Base-by-base conservation (phyloP, 2,329 filamentous ascomycete species). In the Xylaria sp. region DNA sequence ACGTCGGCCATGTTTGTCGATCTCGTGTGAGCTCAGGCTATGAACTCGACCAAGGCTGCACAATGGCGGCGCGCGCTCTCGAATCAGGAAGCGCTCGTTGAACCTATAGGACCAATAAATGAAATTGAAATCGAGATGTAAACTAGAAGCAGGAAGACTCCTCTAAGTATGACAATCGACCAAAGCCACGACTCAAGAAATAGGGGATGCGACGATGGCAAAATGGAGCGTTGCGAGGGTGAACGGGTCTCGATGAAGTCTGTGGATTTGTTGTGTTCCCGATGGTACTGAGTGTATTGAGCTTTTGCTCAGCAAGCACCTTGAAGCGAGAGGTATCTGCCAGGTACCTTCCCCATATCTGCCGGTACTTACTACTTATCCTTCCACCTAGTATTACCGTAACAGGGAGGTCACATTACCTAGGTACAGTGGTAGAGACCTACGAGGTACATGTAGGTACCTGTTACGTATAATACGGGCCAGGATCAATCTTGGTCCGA, bases 1-100 rank as follows among this genome's bases (percentile, higher is more conserved):
- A 98, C 88, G 78, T 95, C 93, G 66, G 93, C 92, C 94, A 97
- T 97, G 77, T 73, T 36, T 86, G 70, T 66, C 10, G 15, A 23
- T 57, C n/a, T 55, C n/a, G 59, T n/a, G 51, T 36, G 36, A 20
- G 41, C 43, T 52, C 39, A n/a, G 51, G 36, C 52, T 43, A 55
- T 57, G 36, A 28, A 58, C 52, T 49, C 28, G 63, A 52, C 18
- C 23, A 31, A 62, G 67, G 69, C 46, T 66, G 60, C 43, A 25
- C 41, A 51, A 71, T 56, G 55, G 7, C 54, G 48, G 64, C 60
- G 20, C 33, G 49, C n/a, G 23, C 33, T 28, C 25, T 28, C n/a
- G 49, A 20, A 36, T 4, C 25, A 23, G 51, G 31, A 25, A 64
- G 25, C 20, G 49, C 12, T 7, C 25, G 13, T 33, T 8, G 18